A percentile compares a stretch with the other conserved stretches of the same genome.
These are phyloP conservation scores for Aegilops speltoides DNA, from an alignment of 176 grass and related monocot species.

Conservation along the genomic window DNA sequence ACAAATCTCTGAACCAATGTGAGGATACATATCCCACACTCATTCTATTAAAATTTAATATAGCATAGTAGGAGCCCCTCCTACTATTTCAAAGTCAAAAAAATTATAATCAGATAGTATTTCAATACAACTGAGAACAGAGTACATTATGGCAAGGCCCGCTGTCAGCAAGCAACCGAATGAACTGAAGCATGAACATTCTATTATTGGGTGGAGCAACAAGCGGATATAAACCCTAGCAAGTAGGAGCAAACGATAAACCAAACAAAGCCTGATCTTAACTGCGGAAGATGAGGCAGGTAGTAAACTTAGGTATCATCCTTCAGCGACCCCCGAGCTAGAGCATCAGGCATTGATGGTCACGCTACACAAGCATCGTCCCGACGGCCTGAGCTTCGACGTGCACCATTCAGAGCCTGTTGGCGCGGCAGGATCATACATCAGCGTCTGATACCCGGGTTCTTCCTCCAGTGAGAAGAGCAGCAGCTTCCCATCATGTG, in stretches of 20 bases:
- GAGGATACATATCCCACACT: too few relatives aligned
- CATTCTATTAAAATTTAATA: too few relatives aligned
- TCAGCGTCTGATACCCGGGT: conserved; percentile 60
- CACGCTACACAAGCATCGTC: conserved; percentile 63
- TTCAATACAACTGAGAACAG: conserved; percentile 23
- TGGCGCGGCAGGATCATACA: conserved; percentile 71
- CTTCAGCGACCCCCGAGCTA: neutral
- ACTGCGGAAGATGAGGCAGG: neutral
- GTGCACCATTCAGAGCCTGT: conserved; percentile 66
- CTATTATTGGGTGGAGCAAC: neutral
- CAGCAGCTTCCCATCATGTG: conserved; percentile 64
- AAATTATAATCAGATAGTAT: neutral
- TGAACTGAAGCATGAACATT: conserved; percentile 4
- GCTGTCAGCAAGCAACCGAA: neutral
- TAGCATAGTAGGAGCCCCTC: too few relatives aligned
- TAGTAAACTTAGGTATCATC: neutral
- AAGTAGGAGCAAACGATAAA: neutral
- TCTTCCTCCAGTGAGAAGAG: conserved; percentile 67
- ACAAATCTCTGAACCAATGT: too few relatives aligned
- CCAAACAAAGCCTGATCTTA: neutral
- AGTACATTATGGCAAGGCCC: neutral
- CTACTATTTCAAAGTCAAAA: too few relatives aligned
- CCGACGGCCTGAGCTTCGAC: conserved; percentile 60
- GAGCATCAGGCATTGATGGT: conserved; percentile 71
- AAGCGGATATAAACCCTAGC: neutral